Evolutionary conservation across 371 early-diverging fungal genomes (phyloP).

Genomic region (Cokeromyces recurvatus): DNA sequence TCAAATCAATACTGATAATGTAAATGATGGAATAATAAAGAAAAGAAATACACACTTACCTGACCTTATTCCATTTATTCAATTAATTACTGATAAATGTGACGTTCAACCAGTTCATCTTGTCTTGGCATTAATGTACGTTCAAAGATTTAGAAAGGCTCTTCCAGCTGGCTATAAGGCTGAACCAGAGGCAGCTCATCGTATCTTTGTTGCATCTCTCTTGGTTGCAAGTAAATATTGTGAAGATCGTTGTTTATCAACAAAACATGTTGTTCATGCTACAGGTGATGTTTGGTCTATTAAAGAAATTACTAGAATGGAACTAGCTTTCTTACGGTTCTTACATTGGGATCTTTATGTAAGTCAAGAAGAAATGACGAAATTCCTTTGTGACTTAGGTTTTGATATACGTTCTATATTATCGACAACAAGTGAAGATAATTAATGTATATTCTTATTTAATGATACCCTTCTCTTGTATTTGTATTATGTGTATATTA

Average conservation of each 20-base stretch:
- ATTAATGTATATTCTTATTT: too few species aligned
- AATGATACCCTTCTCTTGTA: too few species aligned
- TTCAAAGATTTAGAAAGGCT: slow-evolving; percentile 37
- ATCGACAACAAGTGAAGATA: too few species aligned
- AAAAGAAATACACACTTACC: slow-evolving; percentile 33
- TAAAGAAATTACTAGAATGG: slow-evolving; percentile 50
- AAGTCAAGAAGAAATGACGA: slow-evolving; percentile 30
- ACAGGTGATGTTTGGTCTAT: slow-evolving; percentile 51
- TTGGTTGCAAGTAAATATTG: slow-evolving; percentile 45
- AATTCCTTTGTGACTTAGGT: slow-evolving; percentile 23
- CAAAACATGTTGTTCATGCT: slow-evolving; percentile 40
- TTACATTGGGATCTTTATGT: slow-evolving; percentile 43
- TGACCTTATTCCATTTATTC: slow-evolving; percentile 42
- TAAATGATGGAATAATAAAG: slow-evolving; percentile 7
- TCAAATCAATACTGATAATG: not conserved
- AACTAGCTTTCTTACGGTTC: slow-evolving; percentile 41
- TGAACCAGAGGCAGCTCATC: slow-evolving; percentile 46
- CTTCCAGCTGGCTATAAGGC: slow-evolving; percentile 40
- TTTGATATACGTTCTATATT: slow-evolving; percentile 24
- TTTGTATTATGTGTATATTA: too few species aligned
- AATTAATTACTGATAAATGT: slow-evolving; percentile 45
- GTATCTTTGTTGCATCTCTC: slow-evolving; percentile 45
- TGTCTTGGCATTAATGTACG: slow-evolving; percentile 46
- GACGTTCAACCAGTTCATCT: slow-evolving; percentile 37
- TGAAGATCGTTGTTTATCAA: slow-evolving; percentile 42